Base-by-base conservation (phyloP, 495 filamentous ascomycete species). In the Chaetomium cochliodes region DNA sequence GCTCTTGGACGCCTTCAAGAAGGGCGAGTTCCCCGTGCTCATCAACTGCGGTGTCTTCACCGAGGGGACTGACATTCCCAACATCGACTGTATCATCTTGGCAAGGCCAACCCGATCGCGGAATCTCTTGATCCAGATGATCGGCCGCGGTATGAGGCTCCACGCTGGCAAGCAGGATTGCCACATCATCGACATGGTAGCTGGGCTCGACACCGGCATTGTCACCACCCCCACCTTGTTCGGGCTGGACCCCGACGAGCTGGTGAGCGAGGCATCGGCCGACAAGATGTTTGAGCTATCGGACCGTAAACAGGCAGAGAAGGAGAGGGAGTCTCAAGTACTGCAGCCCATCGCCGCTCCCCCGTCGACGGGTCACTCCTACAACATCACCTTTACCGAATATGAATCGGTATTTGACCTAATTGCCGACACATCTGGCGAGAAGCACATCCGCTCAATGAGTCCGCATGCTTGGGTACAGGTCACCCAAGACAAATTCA, bases 31-130 rank as follows among this genome's bases (percentile, higher is more conserved):
- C 62, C 91, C 91, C 0, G 90, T 99, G 6, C 84, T 99, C 18
- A 74, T 99, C 41, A 99, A 99, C 73, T 98, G 94, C 74, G 92
- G 92, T 4, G 87, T 99, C 56, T 97, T 97, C 68, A 98, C 93
- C 3, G 94, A 99, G 78, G 93, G 83, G 18, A 99, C 96, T 12
- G 94, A 99, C 71, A 94, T 98, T 20, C 94, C 94, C 5, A 98
- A 98, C 72, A 91, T 98, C 63, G 94, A 99, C 73, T 98, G 94
- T 64, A 83, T 99, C 12, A 72, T 99, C 15, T 80, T 99, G 47
- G 93, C 92, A 7, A 80, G 96, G 41, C 94, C 94, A 4, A 99
- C 94, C 11, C 85, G 87, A 60, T 98, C 94, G 18, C 86, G 88
- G 23, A 97, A 97, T 67, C 80, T 99, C 9, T 82, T 99, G 3